A percentile compares a stretch with the other conserved stretches of the same genome.
These are phyloP conservation scores for Powellomyces hirtus DNA, from an alignment of 192 early-diverging fungal genomes.

Conservation along the genomic window DNA sequence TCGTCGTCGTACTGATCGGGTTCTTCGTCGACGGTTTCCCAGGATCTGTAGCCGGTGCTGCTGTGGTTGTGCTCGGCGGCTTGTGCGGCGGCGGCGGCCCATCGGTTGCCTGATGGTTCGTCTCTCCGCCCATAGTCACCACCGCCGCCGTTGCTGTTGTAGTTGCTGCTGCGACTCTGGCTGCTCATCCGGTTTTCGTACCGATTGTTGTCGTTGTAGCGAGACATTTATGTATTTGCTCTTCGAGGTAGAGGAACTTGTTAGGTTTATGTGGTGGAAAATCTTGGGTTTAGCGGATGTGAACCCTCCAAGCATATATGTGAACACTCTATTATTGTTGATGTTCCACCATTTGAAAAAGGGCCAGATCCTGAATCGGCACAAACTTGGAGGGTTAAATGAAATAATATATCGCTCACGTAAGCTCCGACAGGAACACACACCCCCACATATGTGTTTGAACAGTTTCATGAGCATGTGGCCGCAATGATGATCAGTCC, in stretches of 20 bases:
- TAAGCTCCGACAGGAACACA: too few relatives aligned
- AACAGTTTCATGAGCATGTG: too few relatives aligned
- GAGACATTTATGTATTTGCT: too few relatives aligned
- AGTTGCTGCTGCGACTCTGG: background rate
- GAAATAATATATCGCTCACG: too few relatives aligned
- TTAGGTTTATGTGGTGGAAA: background rate
- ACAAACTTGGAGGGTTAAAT: too few relatives aligned
- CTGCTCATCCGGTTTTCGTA: background rate
- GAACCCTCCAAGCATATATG: too few relatives aligned
- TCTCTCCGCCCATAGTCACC: background rate
- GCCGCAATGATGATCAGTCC: too few relatives aligned
- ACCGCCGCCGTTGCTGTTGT: background rate
- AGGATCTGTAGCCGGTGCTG: constrained; percentile 12
- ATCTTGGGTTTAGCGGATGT: background rate
- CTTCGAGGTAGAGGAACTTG: too few relatives aligned
- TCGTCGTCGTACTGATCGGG: constrained; percentile 37
- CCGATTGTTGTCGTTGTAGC: background rate
- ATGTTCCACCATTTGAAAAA: too few relatives aligned
- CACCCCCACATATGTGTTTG: too few relatives aligned
- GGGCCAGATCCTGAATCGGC: too few relatives aligned
- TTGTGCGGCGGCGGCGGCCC: constrained; percentile 33
- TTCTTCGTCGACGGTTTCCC: constrained; percentile 30
- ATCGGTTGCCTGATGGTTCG: constrained; percentile 4
- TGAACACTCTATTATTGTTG: too few relatives aligned
- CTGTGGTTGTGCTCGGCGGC: constrained; percentile 17